Conservation (phyloP, 108 stramenopile genomes). For the Fragilaria crotonensis region DNA sequence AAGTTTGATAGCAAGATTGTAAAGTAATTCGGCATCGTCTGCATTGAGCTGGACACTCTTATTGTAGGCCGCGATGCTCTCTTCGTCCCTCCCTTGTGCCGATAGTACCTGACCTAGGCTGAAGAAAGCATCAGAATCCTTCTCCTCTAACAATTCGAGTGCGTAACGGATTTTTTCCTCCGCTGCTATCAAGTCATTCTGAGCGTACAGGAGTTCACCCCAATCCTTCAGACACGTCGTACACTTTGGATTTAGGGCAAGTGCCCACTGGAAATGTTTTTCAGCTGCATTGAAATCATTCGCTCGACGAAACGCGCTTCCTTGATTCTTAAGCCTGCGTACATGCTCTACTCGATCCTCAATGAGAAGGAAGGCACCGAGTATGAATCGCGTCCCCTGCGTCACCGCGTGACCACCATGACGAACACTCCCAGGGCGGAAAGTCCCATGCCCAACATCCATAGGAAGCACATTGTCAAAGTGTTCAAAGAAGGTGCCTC, state of each 20-base stretch:
- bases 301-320: constrained; percentile 32
- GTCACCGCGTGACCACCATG: constrained; percentile 54
- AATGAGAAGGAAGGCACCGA: constrained; percentile 52
- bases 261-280: constrained; percentile 52
- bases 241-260: constrained; percentile 49
- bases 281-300: constrained; percentile 30
- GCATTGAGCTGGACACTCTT: constrained; percentile 38
- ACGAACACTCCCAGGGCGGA: constrained; percentile 51
- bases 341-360: constrained; percentile 64
- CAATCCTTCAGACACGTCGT: constrained; percentile 62
- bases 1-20: constrained; percentile 54
- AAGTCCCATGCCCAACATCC: constrained; percentile 59
- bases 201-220: constrained; percentile 40
- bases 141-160: constrained; percentile 39
- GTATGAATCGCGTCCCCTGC: constrained; percentile 38
- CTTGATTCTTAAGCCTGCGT: constrained; percentile 52
- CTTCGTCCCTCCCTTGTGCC: constrained; percentile 37
- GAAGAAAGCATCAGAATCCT: constrained; percentile 59
- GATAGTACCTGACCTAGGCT: constrained; percentile 42
- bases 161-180: constrained; percentile 33
- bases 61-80: constrained; percentile 38
- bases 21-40: constrained; percentile 54
- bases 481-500: constrained; percentile 61
- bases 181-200: constrained; percentile 30
- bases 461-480: constrained; percentile 44